Evolutionary conservation across 345 rosid species (phyloP).

Genomic region (Murraya koenigii): DNA sequence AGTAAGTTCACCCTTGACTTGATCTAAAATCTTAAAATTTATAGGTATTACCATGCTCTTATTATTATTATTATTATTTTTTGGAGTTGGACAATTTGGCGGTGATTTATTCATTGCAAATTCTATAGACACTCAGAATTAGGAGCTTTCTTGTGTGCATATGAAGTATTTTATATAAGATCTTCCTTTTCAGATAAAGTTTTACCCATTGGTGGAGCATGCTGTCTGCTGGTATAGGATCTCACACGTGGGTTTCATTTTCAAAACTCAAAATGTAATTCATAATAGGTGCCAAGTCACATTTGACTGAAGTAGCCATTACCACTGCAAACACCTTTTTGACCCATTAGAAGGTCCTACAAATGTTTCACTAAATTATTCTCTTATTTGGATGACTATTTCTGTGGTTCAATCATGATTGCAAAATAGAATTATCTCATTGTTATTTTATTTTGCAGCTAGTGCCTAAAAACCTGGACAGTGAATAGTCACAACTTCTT

Average conservation of each 20-base stretch:
- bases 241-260: not conserved
- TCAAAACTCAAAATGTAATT: not conserved
- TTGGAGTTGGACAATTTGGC: not conserved
- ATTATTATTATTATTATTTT: not conserved
- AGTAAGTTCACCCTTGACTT: constrained; percentile 48
- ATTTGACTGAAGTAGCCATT: not conserved
- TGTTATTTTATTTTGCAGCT: not conserved
- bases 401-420: not conserved
- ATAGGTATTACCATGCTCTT: not conserved
- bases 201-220: not conserved
- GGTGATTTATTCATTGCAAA: not conserved
- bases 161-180: not conserved
- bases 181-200: not conserved
- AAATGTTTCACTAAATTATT: not conserved
- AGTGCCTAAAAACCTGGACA: not conserved
- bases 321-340: not conserved
- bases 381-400: too few relatives aligned
- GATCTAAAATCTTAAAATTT: not conserved
- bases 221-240: not conserved
- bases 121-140: not conserved
- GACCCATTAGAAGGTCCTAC: not conserved
- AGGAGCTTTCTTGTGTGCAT: not conserved
- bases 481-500: not conserved
- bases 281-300: not conserved
- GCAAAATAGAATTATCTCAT: not conserved